Evolutionary conservation across 805 yeast species (phyloP).

Genomic region (Candida piceae): DNA sequence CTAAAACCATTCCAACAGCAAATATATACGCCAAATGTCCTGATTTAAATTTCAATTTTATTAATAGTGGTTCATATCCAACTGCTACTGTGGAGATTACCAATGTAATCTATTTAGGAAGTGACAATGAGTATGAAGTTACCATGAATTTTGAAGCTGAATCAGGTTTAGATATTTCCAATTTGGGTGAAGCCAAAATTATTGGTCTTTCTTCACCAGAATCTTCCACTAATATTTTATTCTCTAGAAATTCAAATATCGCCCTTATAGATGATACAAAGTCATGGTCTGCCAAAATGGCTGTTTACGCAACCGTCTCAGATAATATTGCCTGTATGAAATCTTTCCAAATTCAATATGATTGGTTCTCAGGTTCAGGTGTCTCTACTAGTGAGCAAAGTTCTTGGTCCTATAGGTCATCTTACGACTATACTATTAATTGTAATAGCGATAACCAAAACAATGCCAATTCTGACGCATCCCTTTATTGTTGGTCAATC

Average conservation of each 20-base stretch:
- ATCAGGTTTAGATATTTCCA: constrained; percentile 8
- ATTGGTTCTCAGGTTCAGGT: constrained; percentile 26
- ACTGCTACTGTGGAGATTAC: constrained; percentile 11
- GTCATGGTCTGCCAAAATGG: too few species aligned
- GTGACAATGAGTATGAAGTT: constrained; percentile 10
- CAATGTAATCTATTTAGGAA: constrained; percentile 8
- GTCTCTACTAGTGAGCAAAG: constrained; percentile 4
- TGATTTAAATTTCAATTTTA: constrained; percentile 11
- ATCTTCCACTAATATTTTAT: constrained; percentile 16
- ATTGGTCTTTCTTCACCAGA: constrained; percentile 27
- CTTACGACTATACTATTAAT: constrained; percentile 24
- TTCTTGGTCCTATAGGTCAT: constrained; percentile 11
- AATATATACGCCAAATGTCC: constrained; percentile 10
- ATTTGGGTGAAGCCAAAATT: constrained; percentile 24
- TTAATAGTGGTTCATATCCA: constrained; percentile 13
- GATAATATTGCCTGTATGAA: too few species aligned
- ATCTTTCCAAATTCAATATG: constrained; percentile 28
- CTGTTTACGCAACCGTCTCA: too few species aligned
- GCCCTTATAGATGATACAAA: constrained; percentile 17
- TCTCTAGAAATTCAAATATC: constrained; percentile 21
- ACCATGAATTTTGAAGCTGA: constrained; percentile 13
- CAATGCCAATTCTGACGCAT: constrained; percentile 26
- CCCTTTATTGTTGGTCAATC: constrained; percentile 9
- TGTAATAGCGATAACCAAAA: constrained; percentile 25
- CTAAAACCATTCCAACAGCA: background rate